phyloP scores from a whole-genome alignment of 345 rosid genomes.

The Populus pruinosa region DNA sequence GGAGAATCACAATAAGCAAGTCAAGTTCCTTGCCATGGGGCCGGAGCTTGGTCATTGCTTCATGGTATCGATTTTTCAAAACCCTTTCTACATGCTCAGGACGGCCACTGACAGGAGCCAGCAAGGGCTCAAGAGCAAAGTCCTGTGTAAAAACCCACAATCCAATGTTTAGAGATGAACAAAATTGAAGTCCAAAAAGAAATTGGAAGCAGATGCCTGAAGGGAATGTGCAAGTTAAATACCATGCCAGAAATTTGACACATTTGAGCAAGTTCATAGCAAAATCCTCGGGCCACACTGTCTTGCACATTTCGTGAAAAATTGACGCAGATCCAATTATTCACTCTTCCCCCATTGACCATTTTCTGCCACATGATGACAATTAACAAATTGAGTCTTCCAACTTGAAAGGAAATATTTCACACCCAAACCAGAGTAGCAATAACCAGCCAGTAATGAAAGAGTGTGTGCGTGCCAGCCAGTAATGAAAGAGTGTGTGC shows the following conservation, averaged over 20 bases:
- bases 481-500: neutral
- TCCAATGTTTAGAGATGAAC: slow-evolving; percentile 4
- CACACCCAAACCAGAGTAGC: neutral
- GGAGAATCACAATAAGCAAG: slow-evolving; percentile 88
- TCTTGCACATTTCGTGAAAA: slow-evolving; percentile 84
- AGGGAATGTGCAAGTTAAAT: slow-evolving; percentile 10
- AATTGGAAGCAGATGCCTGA: neutral
- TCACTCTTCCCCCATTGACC: slow-evolving; percentile 95
- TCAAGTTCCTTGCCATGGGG: slow-evolving; percentile 76
- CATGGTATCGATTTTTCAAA: slow-evolving; percentile 76
- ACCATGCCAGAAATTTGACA: slow-evolving; percentile 94
- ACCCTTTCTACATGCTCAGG: slow-evolving; percentile 93
- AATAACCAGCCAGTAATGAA: neutral
- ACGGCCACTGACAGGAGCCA: slow-evolving; percentile 60
- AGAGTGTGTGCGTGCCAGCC: neutral
- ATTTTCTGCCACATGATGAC: slow-evolving; percentile 65
- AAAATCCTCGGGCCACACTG: slow-evolving; percentile 63
- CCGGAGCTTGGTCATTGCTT: slow-evolving; percentile 64
- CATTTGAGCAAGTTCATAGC: slow-evolving; percentile 93
- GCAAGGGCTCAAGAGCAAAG: slow-evolving; percentile 72
- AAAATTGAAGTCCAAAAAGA: neutral
- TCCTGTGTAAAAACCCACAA: slow-evolving; percentile 38
- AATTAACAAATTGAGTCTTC: neutral
- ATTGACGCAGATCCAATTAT: slow-evolving; percentile 86
- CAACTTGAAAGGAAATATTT: neutral